phyloP scores from a whole-genome alignment of 176 grass and related monocot species.

The Cymbopogon citratus region DNA sequence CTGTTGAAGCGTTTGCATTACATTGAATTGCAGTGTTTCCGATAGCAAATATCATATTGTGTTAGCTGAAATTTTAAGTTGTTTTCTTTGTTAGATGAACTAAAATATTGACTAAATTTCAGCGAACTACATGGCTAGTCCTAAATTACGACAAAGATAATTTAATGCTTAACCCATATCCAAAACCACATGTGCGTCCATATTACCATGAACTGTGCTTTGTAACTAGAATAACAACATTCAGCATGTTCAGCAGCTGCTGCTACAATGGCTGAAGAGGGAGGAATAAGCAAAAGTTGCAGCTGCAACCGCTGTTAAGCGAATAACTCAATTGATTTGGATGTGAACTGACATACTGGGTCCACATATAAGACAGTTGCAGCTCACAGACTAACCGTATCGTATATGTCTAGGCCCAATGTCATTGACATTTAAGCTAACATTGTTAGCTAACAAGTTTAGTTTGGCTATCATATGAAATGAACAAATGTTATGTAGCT shows the following conservation, averaged over 20 bases:
- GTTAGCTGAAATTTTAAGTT: not conserved
- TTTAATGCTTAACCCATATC: not conserved
- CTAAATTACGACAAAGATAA: not conserved
- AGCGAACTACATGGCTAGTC: not conserved
- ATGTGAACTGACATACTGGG: not conserved
- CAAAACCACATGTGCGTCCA: not conserved
- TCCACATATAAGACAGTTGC: not conserved
- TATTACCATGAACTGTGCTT: not conserved
- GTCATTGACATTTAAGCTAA: not conserved
- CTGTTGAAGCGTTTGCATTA: not conserved
- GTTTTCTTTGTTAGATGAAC: conserved; percentile 3
- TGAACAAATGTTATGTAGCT: not conserved
- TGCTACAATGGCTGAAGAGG: too few relatives aligned
- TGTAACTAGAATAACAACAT: conserved; percentile 1
- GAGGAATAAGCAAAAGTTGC: too few relatives aligned
- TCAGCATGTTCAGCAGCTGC: too few relatives aligned
- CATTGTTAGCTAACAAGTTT: not conserved
- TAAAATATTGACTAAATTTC: not conserved
- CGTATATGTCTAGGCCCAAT: not conserved
- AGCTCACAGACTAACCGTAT: not conserved
- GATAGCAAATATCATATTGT: not conserved
- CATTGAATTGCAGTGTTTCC: not conserved
- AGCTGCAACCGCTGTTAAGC: too few relatives aligned
- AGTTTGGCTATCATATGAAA: not conserved
- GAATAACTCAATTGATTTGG: too few relatives aligned